Evolutionary conservation across 345 rosid genomes (phyloP).

Genomic region (Noccaea caerulescens): DNA sequence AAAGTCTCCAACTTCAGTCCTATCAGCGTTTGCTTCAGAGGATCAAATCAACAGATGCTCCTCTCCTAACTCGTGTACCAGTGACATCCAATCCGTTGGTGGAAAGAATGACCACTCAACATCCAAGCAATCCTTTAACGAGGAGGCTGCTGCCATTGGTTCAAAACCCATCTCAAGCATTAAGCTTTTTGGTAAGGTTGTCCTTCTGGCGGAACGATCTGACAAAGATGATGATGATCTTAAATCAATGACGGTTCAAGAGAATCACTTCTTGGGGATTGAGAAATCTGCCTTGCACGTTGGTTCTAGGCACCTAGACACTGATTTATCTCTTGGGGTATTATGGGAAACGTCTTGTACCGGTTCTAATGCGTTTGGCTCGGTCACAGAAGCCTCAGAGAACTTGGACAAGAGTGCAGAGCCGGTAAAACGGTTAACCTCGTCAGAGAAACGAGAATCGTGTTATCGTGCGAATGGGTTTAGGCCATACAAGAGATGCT

Average conservation of each 20-base stretch:
- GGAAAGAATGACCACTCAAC: constrained; percentile 42
- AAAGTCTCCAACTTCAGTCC: constrained; percentile 65
- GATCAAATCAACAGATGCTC: constrained; percentile 58
- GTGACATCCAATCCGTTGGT: constrained; percentile 47
- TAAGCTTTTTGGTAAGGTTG: constrained; percentile 72
- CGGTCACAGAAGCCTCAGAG: constrained; percentile 45
- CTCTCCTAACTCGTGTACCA: constrained; percentile 64
- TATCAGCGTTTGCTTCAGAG: constrained; percentile 54
- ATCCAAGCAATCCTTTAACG: constrained; percentile 42
- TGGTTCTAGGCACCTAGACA: constrained; percentile 39
- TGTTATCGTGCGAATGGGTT: constrained; percentile 47
- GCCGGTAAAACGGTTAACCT: constrained; percentile 24
- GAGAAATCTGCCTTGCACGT: constrained; percentile 20
- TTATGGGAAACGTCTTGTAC: constrained; percentile 50
- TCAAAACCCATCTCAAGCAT: constrained; percentile 47
- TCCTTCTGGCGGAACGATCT: constrained; percentile 48
- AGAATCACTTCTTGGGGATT: constrained; percentile 20
- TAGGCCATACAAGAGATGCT: constrained; percentile 77
- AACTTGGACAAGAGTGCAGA: constrained; percentile 50
- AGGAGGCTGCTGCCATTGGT: constrained; percentile 8
- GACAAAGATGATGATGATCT: constrained; percentile 25
- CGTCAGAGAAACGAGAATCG: constrained; percentile 17
- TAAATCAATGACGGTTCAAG: constrained; percentile 21
- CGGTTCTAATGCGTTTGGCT: constrained; percentile 47
- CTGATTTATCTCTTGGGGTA: constrained; percentile 51